These are phyloP conservation scores for Piloderma croceum DNA, from an alignment of 768 basidiomycete genomes.

Conservation along the genomic window DNA sequence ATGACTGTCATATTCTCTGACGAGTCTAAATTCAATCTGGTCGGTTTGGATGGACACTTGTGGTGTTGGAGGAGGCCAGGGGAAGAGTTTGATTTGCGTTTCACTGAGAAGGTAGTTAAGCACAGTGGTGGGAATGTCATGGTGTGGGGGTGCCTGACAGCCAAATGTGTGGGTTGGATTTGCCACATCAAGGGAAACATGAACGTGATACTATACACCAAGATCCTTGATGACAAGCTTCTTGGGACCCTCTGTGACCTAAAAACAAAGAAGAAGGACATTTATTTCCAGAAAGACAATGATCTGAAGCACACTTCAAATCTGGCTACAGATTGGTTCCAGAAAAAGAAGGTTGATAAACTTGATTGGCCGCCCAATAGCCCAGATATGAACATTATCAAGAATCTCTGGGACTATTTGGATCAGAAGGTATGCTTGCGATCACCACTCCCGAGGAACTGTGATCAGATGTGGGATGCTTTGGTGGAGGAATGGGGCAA, in stretches of 20 bases:
- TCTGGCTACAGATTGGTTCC: conserved; percentile 30
- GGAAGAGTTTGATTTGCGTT: conserved; percentile 12
- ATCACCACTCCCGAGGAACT: no score
- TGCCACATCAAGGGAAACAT: conserved; percentile 28
- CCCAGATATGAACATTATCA: conserved; percentile 32
- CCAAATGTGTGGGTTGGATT: conserved; percentile 23
- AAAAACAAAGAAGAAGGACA: conserved; percentile 9
- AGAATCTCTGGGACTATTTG: conserved; percentile 29
- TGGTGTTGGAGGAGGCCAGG: conserved; percentile 17
- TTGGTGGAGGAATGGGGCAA: no score
- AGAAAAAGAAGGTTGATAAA: no score
- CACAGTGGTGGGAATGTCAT: conserved; percentile 31
- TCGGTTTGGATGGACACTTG: conserved; percentile 19
- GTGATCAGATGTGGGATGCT: no score
- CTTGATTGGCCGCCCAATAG: conserved; percentile 28
- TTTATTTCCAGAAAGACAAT: conserved; percentile 29
- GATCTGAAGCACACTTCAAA: no score
- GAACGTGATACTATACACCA: conserved; percentile 18
- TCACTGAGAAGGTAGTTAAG: conserved; percentile 26
- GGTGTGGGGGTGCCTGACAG: no score
- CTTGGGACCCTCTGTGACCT: conserved; percentile 23
- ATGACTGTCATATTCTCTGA: conserved; percentile 15
- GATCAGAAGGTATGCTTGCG: conserved; percentile 15
- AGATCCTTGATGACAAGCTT: conserved; percentile 25
- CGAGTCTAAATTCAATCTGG: conserved; percentile 21